Evolutionary conservation across 2,329 filamentous ascomycete genomes (phyloP).

Genomic region (Orbilia oligospora): DNA sequence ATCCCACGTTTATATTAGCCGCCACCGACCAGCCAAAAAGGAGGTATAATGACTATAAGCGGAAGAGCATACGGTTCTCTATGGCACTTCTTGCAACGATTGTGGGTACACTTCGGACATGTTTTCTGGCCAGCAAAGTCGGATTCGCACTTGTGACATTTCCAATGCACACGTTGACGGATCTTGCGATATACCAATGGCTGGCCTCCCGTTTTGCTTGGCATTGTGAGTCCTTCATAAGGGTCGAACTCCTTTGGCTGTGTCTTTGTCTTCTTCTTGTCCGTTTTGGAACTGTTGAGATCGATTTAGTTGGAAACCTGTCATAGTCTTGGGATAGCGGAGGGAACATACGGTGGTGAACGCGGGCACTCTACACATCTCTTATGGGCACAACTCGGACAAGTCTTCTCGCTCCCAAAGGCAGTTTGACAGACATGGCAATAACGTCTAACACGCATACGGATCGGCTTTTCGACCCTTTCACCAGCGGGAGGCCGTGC

Average conservation of each 20-base stretch:
- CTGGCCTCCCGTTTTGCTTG: conserved; percentile 77
- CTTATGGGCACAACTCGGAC: conserved; percentile 81
- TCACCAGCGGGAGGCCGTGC: conserved; percentile 67
- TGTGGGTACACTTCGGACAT: conserved; percentile 79
- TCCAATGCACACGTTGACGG: conserved; percentile 80
- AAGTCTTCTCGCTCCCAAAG: conserved; percentile 81
- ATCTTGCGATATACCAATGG: conserved; percentile 80
- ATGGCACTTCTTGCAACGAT: conserved; percentile 84
- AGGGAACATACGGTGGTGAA: conserved; percentile 71
- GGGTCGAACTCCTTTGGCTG: conserved; percentile 67
- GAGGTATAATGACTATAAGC: not conserved
- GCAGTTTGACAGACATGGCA: conserved; percentile 85
- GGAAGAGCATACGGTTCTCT: conserved; percentile 79
- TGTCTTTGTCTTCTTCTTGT: conserved; percentile 73
- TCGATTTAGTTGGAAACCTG: conserved; percentile 9
- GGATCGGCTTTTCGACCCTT: conserved; percentile 81
- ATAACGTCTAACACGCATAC: conserved; percentile 81
- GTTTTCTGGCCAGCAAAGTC: conserved; percentile 75
- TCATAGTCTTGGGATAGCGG: not conserved
- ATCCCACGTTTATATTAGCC: conserved; percentile 14
- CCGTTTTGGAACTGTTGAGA: conserved; percentile 65
- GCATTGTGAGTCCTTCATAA: conserved; percentile 71
- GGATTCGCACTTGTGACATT: conserved; percentile 80
- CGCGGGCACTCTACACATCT: conserved; percentile 86
- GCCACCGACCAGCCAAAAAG: not conserved